Percentiles rank a stretch among this genome's conserved stretches.
Evolutionary conservation across 1,284 basidiomycete species (phyloP).

Genomic region (Cutaneotrichosporon mucoides): DNA sequence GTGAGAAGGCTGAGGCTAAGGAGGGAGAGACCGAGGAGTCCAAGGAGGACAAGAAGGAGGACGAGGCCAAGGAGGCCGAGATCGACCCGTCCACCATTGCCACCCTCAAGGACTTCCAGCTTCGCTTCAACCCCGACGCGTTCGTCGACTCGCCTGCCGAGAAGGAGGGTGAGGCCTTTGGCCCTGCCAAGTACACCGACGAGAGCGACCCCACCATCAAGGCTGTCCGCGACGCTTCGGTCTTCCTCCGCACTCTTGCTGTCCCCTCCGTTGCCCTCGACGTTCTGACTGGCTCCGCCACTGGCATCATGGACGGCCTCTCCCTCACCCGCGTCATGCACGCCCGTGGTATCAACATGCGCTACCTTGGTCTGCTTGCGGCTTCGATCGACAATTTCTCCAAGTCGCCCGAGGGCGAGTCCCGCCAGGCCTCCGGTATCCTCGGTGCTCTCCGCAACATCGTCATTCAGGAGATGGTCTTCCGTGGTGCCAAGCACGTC

Average conservation of each 20-base stretch:
- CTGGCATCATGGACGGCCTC: conserved; percentile 53
- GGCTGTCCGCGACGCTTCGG: conserved; percentile 54
- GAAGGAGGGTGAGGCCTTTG: conserved; percentile 14
- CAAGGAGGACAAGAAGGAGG: conserved; percentile 15
- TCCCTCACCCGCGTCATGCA: conserved; percentile 54
- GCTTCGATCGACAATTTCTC: conserved; percentile 49
- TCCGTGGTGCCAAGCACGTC: conserved; percentile 56
- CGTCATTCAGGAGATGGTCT: conserved; percentile 56
- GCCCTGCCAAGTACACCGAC: conserved; percentile 46
- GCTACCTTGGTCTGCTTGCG: conserved; percentile 55
- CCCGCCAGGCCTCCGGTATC: conserved; percentile 32
- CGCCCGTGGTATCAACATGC: conserved; percentile 57
- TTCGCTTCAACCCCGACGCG: conserved; percentile 58
- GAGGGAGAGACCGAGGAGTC: conserved; percentile 19
- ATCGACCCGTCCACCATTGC: conserved; percentile 23
- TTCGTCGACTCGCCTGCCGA: conserved; percentile 50
- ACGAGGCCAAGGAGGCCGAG: conserved; percentile 15
- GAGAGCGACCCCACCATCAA: conserved; percentile 53
- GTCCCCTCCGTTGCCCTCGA: conserved; percentile 53
- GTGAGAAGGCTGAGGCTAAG: conserved; percentile 20
- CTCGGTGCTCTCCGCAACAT: conserved; percentile 46
- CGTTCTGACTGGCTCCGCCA: conserved; percentile 50
- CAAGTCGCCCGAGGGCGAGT: conserved; percentile 33
- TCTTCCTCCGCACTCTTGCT: conserved; percentile 53
- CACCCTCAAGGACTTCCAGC: conserved; percentile 50